Evolutionary conservation across 2,329 filamentous ascomycete species (phyloP).

Genomic region (Ceratocystis cacaofunesta): DNA sequence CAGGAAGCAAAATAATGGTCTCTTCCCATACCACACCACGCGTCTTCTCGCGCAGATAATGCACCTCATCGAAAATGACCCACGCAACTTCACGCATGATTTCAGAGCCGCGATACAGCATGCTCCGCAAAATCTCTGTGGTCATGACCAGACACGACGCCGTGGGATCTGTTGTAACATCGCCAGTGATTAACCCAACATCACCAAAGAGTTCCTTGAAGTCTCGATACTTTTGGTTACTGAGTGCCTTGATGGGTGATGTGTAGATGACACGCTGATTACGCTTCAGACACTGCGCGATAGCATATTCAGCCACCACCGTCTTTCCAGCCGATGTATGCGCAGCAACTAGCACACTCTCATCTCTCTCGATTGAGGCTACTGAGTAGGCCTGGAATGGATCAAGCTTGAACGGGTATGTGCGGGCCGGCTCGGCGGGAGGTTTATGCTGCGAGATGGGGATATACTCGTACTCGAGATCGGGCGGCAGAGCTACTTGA

Average conservation of each 20-base stretch:
- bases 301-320: constrained; percentile 94
- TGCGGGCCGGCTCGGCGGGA: constrained; percentile 71
- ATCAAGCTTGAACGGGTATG: constrained; percentile 82
- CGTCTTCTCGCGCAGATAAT: constrained; percentile 90
- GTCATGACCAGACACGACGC: constrained; percentile 98
- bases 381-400: constrained; percentile 95
- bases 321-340: constrained; percentile 98
- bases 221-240: constrained; percentile 97
- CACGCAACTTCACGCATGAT: constrained; percentile 99
- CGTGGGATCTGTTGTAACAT: constrained; percentile 98
- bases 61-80: constrained; percentile 97
- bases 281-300: constrained; percentile 90
- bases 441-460: constrained; percentile 90
- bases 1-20: constrained; percentile 91
- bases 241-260: constrained; percentile 95
- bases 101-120: constrained; percentile 95
- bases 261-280: constrained; percentile 99
- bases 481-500: constrained; percentile 85
- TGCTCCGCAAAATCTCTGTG: constrained; percentile 95
- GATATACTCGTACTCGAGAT: constrained; percentile 85
- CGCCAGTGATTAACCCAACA: constrained; percentile 94
- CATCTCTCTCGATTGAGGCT: constrained; percentile 84
- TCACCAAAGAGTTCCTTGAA: constrained; percentile 93
- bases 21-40: constrained; percentile 98
- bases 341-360: constrained; percentile 91